phyloP scores from a whole-genome alignment of 2,329 filamentous ascomycete genomes.

The Dendrostoma leiphaemia region DNA sequence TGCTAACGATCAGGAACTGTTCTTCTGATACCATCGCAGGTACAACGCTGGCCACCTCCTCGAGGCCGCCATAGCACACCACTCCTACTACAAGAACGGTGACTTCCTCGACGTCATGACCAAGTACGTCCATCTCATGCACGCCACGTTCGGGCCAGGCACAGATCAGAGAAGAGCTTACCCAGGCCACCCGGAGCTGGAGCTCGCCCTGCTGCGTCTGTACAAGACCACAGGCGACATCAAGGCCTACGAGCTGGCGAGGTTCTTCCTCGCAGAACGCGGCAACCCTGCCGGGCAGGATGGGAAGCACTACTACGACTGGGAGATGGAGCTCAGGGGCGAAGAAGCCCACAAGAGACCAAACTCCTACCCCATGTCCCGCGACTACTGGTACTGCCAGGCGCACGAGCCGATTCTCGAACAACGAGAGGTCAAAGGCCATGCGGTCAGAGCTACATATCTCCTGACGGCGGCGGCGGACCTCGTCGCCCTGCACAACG shows the following conservation, averaged over 20 bases:
- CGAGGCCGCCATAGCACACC: slow-evolving; percentile 57
- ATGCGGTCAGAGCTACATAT: slow-evolving; percentile 60
- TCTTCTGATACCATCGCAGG: slow-evolving; percentile 26
- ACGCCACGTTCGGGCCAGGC: slow-evolving; percentile 48
- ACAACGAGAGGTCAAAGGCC: slow-evolving; percentile 55
- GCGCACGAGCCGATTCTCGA: slow-evolving; percentile 53
- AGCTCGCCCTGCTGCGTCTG: slow-evolving; percentile 42
- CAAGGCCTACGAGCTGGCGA: slow-evolving; percentile 44
- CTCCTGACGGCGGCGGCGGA: slow-evolving; percentile 58
- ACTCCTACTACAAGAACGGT: slow-evolving; percentile 49
- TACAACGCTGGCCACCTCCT: slow-evolving; percentile 63
- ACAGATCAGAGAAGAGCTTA: slow-evolving; percentile 54
- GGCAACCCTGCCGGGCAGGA: slow-evolving; percentile 50
- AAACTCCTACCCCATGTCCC: slow-evolving; percentile 42
- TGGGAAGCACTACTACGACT: slow-evolving; percentile 51
- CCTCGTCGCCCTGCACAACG: slow-evolving; percentile 39
- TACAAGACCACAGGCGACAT: slow-evolving; percentile 33
- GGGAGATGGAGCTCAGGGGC: slow-evolving; percentile 49
- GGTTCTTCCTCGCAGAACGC: slow-evolving; percentile 57
- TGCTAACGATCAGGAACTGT: too few relatives aligned
- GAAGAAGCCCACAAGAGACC: slow-evolving; percentile 47
- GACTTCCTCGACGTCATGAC: slow-evolving; percentile 50
- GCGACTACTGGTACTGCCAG: slow-evolving; percentile 51
- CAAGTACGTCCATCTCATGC: slow-evolving; percentile 53
- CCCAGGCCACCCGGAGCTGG: slow-evolving; percentile 57